Evolutionary conservation across 768 basidiomycete species (phyloP), one percentile per base, ranked within the genome.

Genomic region (Filobasidium floriforme): DNA sequence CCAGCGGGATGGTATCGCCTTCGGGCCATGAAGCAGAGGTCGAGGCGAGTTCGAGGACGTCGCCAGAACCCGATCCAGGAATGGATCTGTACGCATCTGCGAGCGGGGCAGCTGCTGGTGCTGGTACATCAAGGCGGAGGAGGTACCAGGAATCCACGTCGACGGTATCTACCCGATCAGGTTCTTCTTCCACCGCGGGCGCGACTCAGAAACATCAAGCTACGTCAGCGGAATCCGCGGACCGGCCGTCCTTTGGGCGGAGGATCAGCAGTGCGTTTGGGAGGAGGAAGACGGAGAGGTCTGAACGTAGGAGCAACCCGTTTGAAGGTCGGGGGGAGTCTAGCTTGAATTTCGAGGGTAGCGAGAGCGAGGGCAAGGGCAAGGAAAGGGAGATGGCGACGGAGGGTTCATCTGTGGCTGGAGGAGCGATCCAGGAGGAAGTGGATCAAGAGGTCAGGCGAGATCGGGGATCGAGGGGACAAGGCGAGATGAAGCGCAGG

Each of bases 71-170:
- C 14, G 46, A 49, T 22, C 32, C 32, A 37, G 32, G 32, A 4
- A 37, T 37, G 9, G 32, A 37, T 9, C 9, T 37, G 32, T 37
- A 37, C 32, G 32, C 32, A 37, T 37, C 32, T 4, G 3, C 32
- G 46, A 49, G 18, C 14, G 22, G 15, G 14, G 18, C n/a, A n/a
- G n/a, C n/a, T n/a, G n/a, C 46, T 49, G 22, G 46, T 5, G 15
- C 15, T 49, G 46, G 46, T 49, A 14, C 12, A 12, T 14, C 46
- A 15, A 15, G 46, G 15, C 46, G 46, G 18, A 15, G 46, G 24
- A 15, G 54, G 54, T 57, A 57, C 29, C 54, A 24, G 7, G 54
- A 57, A 57, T 57, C 54, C 14, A 57, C 54, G 24, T 57, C 54
- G 19, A 57, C 54, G 5, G 22, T n/a, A 22, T 57, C 54, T 15